Evolutionary conservation across 2,329 filamentous ascomycete genomes (phyloP).

Genomic region (Lachnellula occidentalis): DNA sequence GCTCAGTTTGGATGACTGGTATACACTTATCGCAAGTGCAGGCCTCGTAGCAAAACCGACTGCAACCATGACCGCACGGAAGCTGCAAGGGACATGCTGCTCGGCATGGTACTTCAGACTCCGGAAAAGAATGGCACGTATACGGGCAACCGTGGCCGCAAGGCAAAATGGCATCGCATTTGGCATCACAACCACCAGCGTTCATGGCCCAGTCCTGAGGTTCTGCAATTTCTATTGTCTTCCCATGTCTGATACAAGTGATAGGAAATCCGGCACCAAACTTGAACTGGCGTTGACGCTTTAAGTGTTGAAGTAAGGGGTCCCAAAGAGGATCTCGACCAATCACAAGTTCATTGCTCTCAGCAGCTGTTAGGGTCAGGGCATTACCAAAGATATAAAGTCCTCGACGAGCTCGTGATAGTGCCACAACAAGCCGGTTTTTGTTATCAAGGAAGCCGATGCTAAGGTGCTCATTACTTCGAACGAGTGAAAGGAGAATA

Average conservation of each 20-base stretch:
- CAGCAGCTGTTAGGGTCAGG: constrained; percentile 35
- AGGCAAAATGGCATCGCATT: constrained; percentile 36
- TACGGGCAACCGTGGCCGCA: constrained; percentile 29
- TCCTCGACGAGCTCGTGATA: constrained; percentile 67
- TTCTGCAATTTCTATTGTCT: constrained; percentile 45
- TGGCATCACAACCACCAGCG: constrained; percentile 46
- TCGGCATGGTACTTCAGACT: constrained; percentile 21
- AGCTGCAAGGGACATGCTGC: constrained; percentile 20
- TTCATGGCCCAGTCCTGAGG: constrained; percentile 47
- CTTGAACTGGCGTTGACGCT: constrained; percentile 30
- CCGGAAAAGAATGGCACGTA: constrained; percentile 27
- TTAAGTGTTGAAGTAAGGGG: constrained; percentile 37
- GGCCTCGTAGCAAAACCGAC: constrained; percentile 16
- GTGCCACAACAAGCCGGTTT: constrained; percentile 53
- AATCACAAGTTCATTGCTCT: constrained; percentile 6
- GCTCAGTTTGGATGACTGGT: neutral
- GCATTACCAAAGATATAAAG: constrained; percentile 84
- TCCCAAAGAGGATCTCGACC: constrained; percentile 26
- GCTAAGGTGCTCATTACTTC: constrained; percentile 52
- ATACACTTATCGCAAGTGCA: constrained; percentile 19
- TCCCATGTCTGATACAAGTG: constrained; percentile 55
- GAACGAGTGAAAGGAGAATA: constrained; percentile 72
- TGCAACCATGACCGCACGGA: constrained; percentile 29
- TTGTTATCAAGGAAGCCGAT: constrained; percentile 70
- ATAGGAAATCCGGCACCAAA: constrained; percentile 49